Conservation (phyloP, 1,139 yeast species). For the Yamadazyma conglobata region DNA sequence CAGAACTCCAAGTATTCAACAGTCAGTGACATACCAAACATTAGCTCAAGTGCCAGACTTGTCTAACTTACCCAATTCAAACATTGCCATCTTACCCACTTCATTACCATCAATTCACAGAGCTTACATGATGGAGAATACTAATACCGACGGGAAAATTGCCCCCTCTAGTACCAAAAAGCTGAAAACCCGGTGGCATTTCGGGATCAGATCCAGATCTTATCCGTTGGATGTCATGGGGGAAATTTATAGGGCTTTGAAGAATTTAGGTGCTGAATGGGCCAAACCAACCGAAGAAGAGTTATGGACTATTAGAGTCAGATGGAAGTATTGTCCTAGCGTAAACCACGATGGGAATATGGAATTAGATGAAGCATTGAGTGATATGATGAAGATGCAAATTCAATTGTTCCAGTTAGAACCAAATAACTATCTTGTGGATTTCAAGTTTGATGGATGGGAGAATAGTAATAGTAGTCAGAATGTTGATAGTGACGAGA, state of each 20-base stretch:
- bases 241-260: conserved; percentile 90
- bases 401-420: conserved; percentile 94
- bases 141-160: conserved; percentile 44
- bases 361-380: conserved; percentile 14
- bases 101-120: conserved; percentile 92
- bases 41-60: conserved; percentile 50
- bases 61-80: conserved; percentile 52
- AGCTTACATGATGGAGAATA: conserved; percentile 78
- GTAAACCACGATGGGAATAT: conserved; percentile 20
- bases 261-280: conserved; percentile 97
- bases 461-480: conserved; percentile 39
- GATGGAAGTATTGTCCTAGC: conserved; percentile 78
- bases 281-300: conserved; percentile 90
- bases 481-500: conserved; percentile 58
- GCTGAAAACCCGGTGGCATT: conserved; percentile 97
- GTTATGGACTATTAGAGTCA: conserved; percentile 93
- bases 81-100: conserved; percentile 90
- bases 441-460: conserved; percentile 98
- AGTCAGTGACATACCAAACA: conserved; percentile 48
- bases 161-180: conserved; percentile 77
- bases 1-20: conserved; percentile 43
- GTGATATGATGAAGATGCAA: conserved; percentile 83
- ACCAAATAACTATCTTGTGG: conserved; percentile 92
- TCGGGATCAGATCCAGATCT: conserved; percentile 93
- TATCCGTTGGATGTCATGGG: conserved; percentile 99